A percentile compares a stretch with the other conserved stretches of the same genome.
Conservation (phyloP, 805 yeast genomes). For the Huiozyma naganishii region DNA sequence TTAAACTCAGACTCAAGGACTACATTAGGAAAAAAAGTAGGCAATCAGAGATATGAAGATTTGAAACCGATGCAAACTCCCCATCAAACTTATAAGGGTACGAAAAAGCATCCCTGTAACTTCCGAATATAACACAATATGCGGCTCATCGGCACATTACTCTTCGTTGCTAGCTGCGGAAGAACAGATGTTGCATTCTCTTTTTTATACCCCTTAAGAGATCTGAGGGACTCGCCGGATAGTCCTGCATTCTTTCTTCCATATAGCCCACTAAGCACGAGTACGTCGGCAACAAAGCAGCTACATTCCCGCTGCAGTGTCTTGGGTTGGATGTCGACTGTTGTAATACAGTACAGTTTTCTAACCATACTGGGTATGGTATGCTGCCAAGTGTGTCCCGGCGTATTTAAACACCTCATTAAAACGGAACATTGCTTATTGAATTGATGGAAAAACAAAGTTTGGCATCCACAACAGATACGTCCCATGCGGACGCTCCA, state of each 20-base stretch:
- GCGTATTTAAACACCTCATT: slow-evolving; percentile 4
- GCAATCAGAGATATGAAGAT: neutral
- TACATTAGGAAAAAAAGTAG: neutral
- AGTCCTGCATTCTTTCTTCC: neutral
- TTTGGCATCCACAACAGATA: neutral
- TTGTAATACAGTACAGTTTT: slow-evolving; percentile 76
- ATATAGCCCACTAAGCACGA: slow-evolving; percentile 45
- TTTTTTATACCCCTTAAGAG: slow-evolving; percentile 3
- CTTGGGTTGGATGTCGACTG: slow-evolving; percentile 90
- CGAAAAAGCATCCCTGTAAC: neutral
- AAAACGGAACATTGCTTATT: too few species aligned
- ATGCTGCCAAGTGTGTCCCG: slow-evolving; percentile 4
- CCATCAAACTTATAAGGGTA: neutral
- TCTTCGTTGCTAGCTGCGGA: slow-evolving; percentile 6
- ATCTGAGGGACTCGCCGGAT: slow-evolving; percentile 3
- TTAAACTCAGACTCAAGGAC: slow-evolving; percentile 1
- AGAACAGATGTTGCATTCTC: slow-evolving; percentile 8
- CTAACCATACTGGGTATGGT: slow-evolving; percentile 83
- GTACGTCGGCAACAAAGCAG: slow-evolving; percentile 86
- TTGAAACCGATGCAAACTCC: neutral
- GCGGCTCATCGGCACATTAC: slow-evolving; percentile 3
- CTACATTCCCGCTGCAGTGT: slow-evolving; percentile 78
- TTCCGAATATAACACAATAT: neutral
- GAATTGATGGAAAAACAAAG: neutral
- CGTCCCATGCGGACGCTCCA: slow-evolving; percentile 1